Evolutionary conservation across 495 filamentous ascomycete genomes (phyloP), one percentile per base, ranked within the genome.

Genomic region (Aspergillus indologenus): DNA sequence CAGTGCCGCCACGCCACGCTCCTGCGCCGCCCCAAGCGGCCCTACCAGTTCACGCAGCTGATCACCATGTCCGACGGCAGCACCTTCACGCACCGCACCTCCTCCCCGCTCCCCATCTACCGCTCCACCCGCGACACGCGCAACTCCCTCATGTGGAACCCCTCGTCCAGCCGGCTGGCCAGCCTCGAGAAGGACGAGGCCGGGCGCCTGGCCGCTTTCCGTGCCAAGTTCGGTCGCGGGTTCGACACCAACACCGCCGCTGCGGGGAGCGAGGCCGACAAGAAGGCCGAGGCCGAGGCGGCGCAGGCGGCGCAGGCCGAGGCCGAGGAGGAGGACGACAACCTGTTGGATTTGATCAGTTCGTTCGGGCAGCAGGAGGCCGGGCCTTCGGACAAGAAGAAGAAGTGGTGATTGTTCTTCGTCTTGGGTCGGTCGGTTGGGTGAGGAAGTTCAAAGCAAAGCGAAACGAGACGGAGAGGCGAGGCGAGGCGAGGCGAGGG

Each of bases 111-210:
- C 15, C 88, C 90, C 2, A 75, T 98, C 45, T 90, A 91, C 81
- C 83, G 83, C 57, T 83, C 80, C 54, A 85, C 82, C 45, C 91
- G 93, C 71, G 94, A 98, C 81, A 87, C 85, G 48, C 85, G 90
- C 62, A 98, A 98, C 80, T 84, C 90, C 59, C 76, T 87, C 4
- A 72, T 96, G 26, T 98, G 94, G 94, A 94, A 98, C 70, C 95
- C 94, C 2, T 83, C 78, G 40, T 82, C 85, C 58, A 83, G 85
- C 69, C 85, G 87, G 55, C 75, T 98, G 70, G 75, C 86, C 68
- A 95, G 92, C 66, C 81, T 97, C 55, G 95, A 98, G 73, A 85
- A 93, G 59, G 94, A 98, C 69, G 94, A 98, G 84, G 95, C 94
- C 21, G 94, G 94, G 24, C 86, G 89, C 67, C 72, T 98, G 65